Evolutionary conservation across 495 filamentous ascomycete species (phyloP), one percentile per base, ranked within the genome.

Genomic region (Sordaria brevicollis): DNA sequence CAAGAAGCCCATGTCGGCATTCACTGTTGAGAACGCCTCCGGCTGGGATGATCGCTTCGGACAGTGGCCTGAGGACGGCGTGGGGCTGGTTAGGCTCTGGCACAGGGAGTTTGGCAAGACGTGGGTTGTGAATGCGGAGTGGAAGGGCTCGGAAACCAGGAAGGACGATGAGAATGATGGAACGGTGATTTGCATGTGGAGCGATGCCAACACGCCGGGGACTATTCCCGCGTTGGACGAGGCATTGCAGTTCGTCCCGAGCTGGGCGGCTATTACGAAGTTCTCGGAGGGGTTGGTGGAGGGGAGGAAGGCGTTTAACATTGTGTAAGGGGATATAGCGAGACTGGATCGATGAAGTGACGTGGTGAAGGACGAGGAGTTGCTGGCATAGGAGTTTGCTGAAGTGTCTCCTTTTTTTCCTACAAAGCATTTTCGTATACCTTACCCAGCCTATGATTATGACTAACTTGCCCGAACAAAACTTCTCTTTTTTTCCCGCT

Each of bases 141-240:
- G 93, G 89, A 77, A 83, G 49, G 75, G 78, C 4, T 67, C 73
- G 5, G 57, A 66, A 5, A 31, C 15, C 3, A 70, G 71, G 75
- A 65, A 11, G 67, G 74, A 69, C 11, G 74, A 73, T 10, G 83
- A 83, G 8, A 76, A 94, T 65, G 86, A 87, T 70, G 94, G 93
- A 0, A 83, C 82, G 62, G 88, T 93, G 4, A 85, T 91, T 10
- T 98, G 94, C 82, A 78, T 92, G 17, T 99, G 95, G 95, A 92
- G 89, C 73, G 95, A 98, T 81, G 88, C 86, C 35, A 97, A 96
- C 72, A 82, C 80, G 11, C 76, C 77, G 10, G 90, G 89, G 3
- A 80, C 83, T 8, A 94, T 99, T 66, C 93, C 95, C 0, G 95
- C 95, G 15, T 84, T 95, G 36, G 92, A 95, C 73, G 95, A 99